Conservation (phyloP, 2,329 filamentous ascomycete species). For the Sporothrix dimorphospora region DNA sequence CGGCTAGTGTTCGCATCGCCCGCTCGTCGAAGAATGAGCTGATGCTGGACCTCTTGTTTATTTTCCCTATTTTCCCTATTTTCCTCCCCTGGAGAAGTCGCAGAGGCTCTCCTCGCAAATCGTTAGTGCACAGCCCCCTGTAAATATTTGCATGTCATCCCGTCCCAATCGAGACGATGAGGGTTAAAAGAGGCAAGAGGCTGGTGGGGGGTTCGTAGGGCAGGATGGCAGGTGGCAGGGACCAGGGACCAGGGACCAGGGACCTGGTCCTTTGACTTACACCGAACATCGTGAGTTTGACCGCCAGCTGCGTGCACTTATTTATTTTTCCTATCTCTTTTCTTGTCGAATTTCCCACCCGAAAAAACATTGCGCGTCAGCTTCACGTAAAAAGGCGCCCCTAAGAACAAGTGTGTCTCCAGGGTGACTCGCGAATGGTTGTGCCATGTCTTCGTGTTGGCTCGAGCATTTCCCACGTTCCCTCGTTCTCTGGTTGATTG, state of each 20-base stretch:
- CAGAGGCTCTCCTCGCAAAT: background rate
- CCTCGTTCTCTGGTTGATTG: background rate
- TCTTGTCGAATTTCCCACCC: too few relatives aligned
- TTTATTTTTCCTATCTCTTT: background rate
- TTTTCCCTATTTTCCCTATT: background rate
- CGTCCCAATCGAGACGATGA: background rate
- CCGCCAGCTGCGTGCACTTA: background rate
- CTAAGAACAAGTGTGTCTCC: background rate
- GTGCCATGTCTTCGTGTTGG: background rate
- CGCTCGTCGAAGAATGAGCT: background rate
- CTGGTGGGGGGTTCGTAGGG: slow-evolving; percentile 1
- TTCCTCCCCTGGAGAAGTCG: background rate
- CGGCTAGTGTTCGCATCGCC: background rate
- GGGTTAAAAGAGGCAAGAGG: slow-evolving; percentile 1
- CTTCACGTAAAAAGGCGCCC: background rate
- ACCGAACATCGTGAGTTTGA: background rate
- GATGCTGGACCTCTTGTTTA: background rate
- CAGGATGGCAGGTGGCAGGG: slow-evolving; percentile 10
- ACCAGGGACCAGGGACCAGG: background rate
- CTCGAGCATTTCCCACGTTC: background rate
- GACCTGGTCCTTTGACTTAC: background rate
- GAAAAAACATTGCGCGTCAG: background rate
- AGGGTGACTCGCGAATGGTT: background rate
- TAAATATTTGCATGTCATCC: slow-evolving; percentile 1
- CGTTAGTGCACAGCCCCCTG: background rate